These are phyloP conservation scores for Zygnema cylindricum DNA, from an alignment of 139 green algal species.

Conservation along the genomic window DNA sequence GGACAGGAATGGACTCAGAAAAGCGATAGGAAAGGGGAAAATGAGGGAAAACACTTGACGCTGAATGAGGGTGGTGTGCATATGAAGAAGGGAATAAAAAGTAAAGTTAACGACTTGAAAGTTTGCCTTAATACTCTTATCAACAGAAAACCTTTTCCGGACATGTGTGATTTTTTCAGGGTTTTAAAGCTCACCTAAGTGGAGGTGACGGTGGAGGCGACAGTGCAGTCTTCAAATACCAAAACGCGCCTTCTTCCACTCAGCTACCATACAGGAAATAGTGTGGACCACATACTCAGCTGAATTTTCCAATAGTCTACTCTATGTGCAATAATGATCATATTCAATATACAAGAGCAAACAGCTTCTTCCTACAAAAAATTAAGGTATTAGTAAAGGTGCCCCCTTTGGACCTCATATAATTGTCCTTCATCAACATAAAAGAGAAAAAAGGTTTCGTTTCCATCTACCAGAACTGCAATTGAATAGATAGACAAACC, in stretches of 20 bases:
- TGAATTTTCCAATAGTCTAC: too few species aligned
- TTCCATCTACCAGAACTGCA: not conserved
- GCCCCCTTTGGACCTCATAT: not conserved
- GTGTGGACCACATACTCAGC: too few species aligned
- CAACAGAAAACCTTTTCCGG: too few species aligned
- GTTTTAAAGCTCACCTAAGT: too few species aligned
- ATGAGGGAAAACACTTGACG: too few species aligned
- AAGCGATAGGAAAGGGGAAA: too few species aligned
- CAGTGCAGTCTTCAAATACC: not conserved
- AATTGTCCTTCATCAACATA: not conserved
- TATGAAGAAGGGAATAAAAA: too few species aligned
- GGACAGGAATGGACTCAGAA: too few species aligned
- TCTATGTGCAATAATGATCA: not conserved
- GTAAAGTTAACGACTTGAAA: too few species aligned
- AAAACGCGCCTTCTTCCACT: not conserved
- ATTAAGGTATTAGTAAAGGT: not conserved
- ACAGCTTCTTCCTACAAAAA: not conserved
- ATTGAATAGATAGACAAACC: not conserved
- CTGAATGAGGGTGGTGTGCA: too few species aligned
- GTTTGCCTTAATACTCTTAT: too few species aligned
- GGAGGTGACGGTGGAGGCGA: not conserved
- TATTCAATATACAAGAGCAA: not conserved
- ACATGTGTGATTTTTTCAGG: too few species aligned
- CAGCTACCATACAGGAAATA: not conserved
- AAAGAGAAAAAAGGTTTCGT: not conserved